Evolutionary conservation across 2,329 filamentous ascomycete genomes (phyloP).

Genomic region (Nemania sp.): DNA sequence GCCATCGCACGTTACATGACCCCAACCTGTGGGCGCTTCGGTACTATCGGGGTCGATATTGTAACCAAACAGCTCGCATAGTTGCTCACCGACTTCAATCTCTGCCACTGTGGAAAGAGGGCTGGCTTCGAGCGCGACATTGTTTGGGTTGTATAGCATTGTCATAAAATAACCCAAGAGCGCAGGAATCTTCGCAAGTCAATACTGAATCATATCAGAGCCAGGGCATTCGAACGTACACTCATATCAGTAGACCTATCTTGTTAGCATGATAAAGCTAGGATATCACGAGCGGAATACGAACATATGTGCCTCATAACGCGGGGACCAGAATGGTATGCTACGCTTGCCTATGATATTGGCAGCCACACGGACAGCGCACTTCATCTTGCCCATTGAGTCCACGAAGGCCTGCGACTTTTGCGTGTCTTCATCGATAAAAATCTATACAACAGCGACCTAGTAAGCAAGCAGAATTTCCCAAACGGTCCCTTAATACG

Average conservation of each 20-base stretch:
- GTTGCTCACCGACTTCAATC: slow-evolving; percentile 58
- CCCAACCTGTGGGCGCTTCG: slow-evolving; percentile 53
- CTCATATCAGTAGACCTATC: slow-evolving; percentile 54
- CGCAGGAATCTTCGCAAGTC: slow-evolving; percentile 52
- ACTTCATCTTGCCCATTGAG: slow-evolving; percentile 51
- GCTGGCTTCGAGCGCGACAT: slow-evolving; percentile 60
- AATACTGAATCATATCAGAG: slow-evolving; percentile 3
- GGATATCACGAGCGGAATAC: slow-evolving; percentile 34
- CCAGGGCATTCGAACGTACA: slow-evolving; percentile 17
- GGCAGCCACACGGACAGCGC: slow-evolving; percentile 53
- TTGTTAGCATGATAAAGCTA: slow-evolving; percentile 12
- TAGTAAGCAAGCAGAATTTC: not conserved
- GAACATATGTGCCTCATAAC: slow-evolving; percentile 62
- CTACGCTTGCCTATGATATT: slow-evolving; percentile 57
- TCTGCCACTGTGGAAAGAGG: slow-evolving; percentile 60
- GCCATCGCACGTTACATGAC: slow-evolving; percentile 60
- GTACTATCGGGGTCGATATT: slow-evolving; percentile 50
- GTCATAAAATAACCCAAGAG: slow-evolving; percentile 62
- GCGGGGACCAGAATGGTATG: slow-evolving; percentile 61
- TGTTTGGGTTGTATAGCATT: slow-evolving; percentile 65
- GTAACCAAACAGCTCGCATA: slow-evolving; percentile 61
- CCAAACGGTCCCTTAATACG: not conserved
- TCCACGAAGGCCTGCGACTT: slow-evolving; percentile 52
- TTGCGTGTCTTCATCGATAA: slow-evolving; percentile 54
- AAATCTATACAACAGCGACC: slow-evolving; percentile 44